Evolutionary conservation across 192 early-diverging fungal species (phyloP).

Genomic region (Rhizophlyctis rosea): DNA sequence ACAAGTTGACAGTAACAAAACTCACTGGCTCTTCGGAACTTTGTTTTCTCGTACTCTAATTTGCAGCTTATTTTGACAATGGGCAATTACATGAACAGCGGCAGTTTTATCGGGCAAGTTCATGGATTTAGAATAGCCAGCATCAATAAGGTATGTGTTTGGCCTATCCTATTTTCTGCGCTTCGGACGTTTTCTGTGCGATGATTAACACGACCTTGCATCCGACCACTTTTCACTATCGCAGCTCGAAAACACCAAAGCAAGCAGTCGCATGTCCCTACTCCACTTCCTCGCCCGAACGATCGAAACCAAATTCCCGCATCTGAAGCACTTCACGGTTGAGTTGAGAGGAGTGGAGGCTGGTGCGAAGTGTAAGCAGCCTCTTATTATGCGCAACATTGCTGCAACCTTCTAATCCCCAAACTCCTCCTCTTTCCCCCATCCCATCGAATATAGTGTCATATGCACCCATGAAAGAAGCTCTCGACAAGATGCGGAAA

Average conservation of each 20-base stretch:
- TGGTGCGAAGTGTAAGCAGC: conserved; percentile 29
- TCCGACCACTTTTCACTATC: not conserved
- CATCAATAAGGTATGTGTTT: conserved; percentile 33
- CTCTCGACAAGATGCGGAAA: conserved; percentile 30
- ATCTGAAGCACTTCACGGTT: conserved; percentile 21
- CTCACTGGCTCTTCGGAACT: too few species aligned
- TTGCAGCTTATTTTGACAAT: conserved; percentile 38
- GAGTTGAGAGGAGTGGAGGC: conserved; percentile 32
- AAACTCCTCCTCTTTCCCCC: not conserved
- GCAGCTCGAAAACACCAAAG: conserved; percentile 39
- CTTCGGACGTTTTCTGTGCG: too few species aligned
- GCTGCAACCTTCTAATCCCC: too few species aligned
- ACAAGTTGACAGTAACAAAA: too few species aligned
- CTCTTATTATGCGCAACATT: too few species aligned
- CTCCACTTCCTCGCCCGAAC: conserved; percentile 43
- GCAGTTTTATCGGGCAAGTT: conserved; percentile 35
- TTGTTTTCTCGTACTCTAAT: not conserved
- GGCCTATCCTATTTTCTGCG: not conserved
- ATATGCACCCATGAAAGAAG: conserved; percentile 23
- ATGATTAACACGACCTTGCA: too few species aligned
- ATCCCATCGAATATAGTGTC: too few species aligned
- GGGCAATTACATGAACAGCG: conserved; percentile 46
- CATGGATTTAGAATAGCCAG: conserved; percentile 43
- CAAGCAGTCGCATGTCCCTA: conserved; percentile 35
- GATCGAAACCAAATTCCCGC: conserved; percentile 38